phyloP scores from a whole-genome alignment of 257 asterid genomes.

The Knoxia roxburghii region DNA sequence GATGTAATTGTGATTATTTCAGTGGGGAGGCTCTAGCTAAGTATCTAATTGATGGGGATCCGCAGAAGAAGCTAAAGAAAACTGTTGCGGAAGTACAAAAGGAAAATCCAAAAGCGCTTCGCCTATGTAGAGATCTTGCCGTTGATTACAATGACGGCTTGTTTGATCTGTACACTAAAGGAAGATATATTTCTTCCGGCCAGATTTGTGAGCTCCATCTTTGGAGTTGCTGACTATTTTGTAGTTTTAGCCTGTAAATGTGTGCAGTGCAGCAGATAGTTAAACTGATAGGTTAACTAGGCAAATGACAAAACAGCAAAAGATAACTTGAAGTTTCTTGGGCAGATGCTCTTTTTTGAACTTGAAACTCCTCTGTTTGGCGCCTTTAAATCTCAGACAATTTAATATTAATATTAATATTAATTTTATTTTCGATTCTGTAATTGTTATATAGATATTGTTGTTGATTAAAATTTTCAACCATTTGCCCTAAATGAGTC shows the following conservation, averaged over 20 bases:
- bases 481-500: too few relatives aligned
- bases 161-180: neutral
- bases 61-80: conserved; percentile 22
- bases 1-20: neutral
- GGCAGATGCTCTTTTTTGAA: too few relatives aligned
- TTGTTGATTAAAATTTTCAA: too few relatives aligned
- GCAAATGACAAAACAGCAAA: too few relatives aligned
- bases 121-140: neutral
- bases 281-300: too few relatives aligned
- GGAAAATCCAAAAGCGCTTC: conserved; percentile 4
- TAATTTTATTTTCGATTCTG: too few relatives aligned
- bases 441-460: too few relatives aligned
- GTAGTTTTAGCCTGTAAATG: neutral
- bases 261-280: too few relatives aligned
- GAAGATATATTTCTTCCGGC: neutral
- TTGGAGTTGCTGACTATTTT: neutral
- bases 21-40: conserved; percentile 29
- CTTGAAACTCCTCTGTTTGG: too few relatives aligned
- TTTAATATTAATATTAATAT: too few relatives aligned
- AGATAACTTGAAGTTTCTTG: too few relatives aligned
- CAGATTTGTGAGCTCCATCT: neutral
- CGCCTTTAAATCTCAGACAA: too few relatives aligned
- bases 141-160: neutral
- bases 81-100: conserved; percentile 29
- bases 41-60: conserved; percentile 30